Evolutionary conservation across 2,329 filamentous ascomycete genomes (phyloP).

Genomic region (Sporothrix pseudoabietina): DNA sequence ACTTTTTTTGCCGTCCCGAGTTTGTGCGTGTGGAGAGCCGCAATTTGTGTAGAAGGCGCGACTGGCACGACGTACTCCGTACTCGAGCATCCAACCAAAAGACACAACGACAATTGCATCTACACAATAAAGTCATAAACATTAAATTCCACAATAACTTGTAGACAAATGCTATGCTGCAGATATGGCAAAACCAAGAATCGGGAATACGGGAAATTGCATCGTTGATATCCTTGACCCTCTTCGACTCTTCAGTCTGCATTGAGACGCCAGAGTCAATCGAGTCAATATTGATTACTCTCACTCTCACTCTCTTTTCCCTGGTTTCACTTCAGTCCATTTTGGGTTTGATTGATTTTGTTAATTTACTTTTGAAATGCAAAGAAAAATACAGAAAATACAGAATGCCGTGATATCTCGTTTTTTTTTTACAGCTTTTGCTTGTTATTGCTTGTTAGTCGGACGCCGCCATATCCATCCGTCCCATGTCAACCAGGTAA

Average conservation of each 20-base stretch:
- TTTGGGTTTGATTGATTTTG: not conserved
- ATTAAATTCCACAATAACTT: not conserved
- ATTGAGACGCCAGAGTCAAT: not conserved
- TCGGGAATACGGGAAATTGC: slow-evolving; percentile 6
- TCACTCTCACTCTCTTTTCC: too few species aligned
- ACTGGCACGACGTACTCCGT: not conserved
- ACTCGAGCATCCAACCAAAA: not conserved
- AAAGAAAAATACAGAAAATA: not conserved
- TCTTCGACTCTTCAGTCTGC: not conserved
- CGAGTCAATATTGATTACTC: not conserved
- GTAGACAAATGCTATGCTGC: slow-evolving; percentile 13
- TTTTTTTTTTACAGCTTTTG: not conserved
- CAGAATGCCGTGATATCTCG: not conserved
- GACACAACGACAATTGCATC: not conserved
- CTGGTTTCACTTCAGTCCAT: not conserved
- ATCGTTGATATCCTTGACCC: not conserved
- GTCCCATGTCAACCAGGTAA: not conserved
- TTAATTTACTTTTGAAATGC: slow-evolving; percentile 10
- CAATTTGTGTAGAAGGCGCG: not conserved
- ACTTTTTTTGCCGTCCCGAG: slow-evolving; percentile 18
- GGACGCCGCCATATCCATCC: slow-evolving; percentile 5
- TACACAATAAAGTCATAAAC: not conserved
- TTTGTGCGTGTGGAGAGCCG: not conserved
- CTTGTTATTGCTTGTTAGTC: not conserved
- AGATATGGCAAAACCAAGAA: slow-evolving; percentile 5